phyloP scores from a whole-genome alignment of 2,329 filamentous ascomycete genomes.

The Phoma sp. region DNA sequence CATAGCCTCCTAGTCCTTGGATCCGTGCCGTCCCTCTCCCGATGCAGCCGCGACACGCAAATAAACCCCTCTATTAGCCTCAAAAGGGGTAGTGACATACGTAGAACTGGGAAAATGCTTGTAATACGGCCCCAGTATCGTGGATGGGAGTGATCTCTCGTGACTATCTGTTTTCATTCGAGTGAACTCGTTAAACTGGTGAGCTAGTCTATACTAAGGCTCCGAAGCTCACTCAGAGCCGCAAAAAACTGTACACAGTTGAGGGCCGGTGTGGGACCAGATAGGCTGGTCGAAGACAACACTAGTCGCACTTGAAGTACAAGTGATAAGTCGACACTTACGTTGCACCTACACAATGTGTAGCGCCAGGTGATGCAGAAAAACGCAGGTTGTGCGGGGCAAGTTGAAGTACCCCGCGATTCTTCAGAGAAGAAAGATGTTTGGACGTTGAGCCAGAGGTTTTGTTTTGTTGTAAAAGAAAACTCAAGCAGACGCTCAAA shows the following conservation, averaged over 20 bases:
- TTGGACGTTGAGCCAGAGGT: slow-evolving; percentile 79
- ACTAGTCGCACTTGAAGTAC: slow-evolving; percentile 3
- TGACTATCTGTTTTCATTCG: slow-evolving; percentile 25
- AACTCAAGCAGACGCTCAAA: slow-evolving; percentile 74
- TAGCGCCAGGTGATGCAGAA: slow-evolving; percentile 24
- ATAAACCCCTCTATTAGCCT: slow-evolving; percentile 20
- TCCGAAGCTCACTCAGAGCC: slow-evolving; percentile 11
- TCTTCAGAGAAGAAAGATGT: slow-evolving; percentile 57
- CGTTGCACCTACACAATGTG: slow-evolving; percentile 21
- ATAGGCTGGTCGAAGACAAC: slow-evolving; percentile 17
- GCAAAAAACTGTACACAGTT: slow-evolving; percentile 21
- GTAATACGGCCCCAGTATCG: neutral
- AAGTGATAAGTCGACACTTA: slow-evolving; percentile 23
- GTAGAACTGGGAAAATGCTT: slow-evolving; percentile 22
- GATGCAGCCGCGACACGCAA: slow-evolving; percentile 39
- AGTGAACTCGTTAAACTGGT: slow-evolving; percentile 7
- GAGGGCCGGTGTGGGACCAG: slow-evolving; percentile 19
- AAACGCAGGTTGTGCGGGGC: slow-evolving; percentile 51
- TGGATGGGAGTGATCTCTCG: slow-evolving; percentile 10
- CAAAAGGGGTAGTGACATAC: slow-evolving; percentile 18
- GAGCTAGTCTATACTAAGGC: slow-evolving; percentile 11
- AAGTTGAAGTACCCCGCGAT: slow-evolving; percentile 70
- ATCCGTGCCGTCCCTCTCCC: slow-evolving; percentile 34
- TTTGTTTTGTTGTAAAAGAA: slow-evolving; percentile 82
- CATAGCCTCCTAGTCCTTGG: slow-evolving; percentile 20